A percentile compares a stretch with the other conserved stretches of the same genome.
phyloP scores from a whole-genome alignment of 345 rosid species.

The Bruguiera gymnorhiza region DNA sequence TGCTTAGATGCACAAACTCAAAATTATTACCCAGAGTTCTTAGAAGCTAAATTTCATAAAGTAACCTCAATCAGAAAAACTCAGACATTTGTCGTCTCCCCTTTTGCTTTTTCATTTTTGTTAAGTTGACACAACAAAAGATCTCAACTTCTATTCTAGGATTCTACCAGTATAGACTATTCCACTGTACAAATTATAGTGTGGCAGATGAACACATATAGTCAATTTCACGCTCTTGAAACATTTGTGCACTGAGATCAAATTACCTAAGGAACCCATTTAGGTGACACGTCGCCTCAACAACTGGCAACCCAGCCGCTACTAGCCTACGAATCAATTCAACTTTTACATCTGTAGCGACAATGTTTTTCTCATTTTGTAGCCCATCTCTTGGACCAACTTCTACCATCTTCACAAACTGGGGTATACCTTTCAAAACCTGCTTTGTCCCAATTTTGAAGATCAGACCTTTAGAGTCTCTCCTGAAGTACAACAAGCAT shows the following conservation, averaged over 20 bases:
- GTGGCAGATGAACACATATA: background rate
- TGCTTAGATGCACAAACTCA: no score
- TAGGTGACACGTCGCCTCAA: conserved; percentile 74
- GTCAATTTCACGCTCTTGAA: background rate
- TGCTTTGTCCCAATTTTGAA: conserved; percentile 27
- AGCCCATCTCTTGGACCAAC: conserved; percentile 77
- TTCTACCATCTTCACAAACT: conserved; percentile 71
- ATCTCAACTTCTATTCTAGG: background rate
- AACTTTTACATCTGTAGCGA: conserved; percentile 53
- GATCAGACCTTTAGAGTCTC: no score
- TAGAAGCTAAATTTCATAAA: no score
- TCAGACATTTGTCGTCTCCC: no score
- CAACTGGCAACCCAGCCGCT: conserved; percentile 57
- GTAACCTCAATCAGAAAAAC: no score
- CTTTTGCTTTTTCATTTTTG: no score
- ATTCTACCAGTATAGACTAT: background rate
- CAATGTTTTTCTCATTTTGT: conserved; percentile 60
- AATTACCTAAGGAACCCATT: conserved; percentile 79
- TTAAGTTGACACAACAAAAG: background rate
- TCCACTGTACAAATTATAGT: no score
- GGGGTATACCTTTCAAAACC: conserved; percentile 49
- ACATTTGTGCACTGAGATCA: background rate
- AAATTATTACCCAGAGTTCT: no score
- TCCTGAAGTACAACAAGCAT: no score
- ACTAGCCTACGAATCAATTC: conserved; percentile 58